phyloP scores from a whole-genome alignment of 2,329 filamentous ascomycete genomes.

The Pyrenochaeta sp. region DNA sequence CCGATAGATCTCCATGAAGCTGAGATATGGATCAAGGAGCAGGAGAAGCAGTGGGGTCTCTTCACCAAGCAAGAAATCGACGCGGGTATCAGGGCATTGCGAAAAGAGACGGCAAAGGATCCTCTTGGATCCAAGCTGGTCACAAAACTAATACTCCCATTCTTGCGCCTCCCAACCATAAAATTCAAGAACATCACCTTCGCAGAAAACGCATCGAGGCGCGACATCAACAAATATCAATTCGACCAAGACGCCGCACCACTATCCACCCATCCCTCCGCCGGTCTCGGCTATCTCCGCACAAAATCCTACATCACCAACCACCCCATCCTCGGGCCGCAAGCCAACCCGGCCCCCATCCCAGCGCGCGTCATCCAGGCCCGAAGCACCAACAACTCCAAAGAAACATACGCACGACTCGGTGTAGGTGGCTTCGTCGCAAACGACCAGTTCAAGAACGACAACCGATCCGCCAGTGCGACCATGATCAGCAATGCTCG shows the following conservation, averaged over 20 bases:
- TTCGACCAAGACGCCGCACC: slow-evolving; percentile 47
- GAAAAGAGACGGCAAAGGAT: slow-evolving; percentile 55
- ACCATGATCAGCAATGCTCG: slow-evolving; percentile 7
- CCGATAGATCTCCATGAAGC: slow-evolving; percentile 37
- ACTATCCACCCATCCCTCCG: slow-evolving; percentile 70
- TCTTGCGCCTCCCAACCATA: slow-evolving; percentile 63
- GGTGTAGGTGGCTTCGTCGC: slow-evolving; percentile 57
- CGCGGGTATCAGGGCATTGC: slow-evolving; percentile 45
- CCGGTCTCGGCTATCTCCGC: slow-evolving; percentile 68
- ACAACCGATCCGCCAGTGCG: slow-evolving; percentile 30
- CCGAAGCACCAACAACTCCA: slow-evolving; percentile 14
- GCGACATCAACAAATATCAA: slow-evolving; percentile 33
- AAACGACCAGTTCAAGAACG: slow-evolving; percentile 44
- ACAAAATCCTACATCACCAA: slow-evolving; percentile 64
- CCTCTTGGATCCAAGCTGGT: slow-evolving; percentile 61
- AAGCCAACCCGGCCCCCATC: slow-evolving; percentile 59
- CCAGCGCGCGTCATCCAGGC: slow-evolving; percentile 64
- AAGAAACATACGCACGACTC: slow-evolving; percentile 43
- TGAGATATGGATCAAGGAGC: slow-evolving; percentile 19
- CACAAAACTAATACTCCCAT: slow-evolving; percentile 58
- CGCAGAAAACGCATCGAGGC: slow-evolving; percentile 29
- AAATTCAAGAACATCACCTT: slow-evolving; percentile 33
- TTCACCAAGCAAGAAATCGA: slow-evolving; percentile 36
- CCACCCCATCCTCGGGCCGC: slow-evolving; percentile 68
- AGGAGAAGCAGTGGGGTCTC: slow-evolving; percentile 35